Conservation (phyloP, 805 yeast species). For the Ogataea kodamae region DNA sequence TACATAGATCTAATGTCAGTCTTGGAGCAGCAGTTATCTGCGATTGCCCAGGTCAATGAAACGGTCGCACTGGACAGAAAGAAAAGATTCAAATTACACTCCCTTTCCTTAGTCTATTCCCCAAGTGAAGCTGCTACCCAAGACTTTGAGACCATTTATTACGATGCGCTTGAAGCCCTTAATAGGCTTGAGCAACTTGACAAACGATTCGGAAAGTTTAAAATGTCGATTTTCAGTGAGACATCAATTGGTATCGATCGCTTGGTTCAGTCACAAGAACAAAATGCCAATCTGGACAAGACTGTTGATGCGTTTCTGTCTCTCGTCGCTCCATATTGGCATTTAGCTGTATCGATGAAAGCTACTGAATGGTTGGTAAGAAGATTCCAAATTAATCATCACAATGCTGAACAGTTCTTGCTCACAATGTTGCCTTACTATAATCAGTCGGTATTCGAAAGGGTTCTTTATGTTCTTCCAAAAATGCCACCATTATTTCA, state of each 20-base stretch:
- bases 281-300: conserved; percentile 64
- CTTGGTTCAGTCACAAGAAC: conserved; percentile 75
- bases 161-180: conserved; percentile 70
- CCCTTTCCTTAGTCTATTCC: conserved; percentile 83
- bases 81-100: conserved; percentile 78
- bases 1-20: conserved; percentile 33
- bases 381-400: conserved; percentile 79
- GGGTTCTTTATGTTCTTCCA: conserved; percentile 69
- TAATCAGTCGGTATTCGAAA: conserved; percentile 65
- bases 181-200: conserved; percentile 70
- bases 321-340: conserved; percentile 72
- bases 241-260: conserved; percentile 79
- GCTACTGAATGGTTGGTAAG: conserved; percentile 95
- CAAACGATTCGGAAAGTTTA: conserved; percentile 68
- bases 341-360: conserved; percentile 67
- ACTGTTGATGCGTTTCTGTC: conserved; percentile 74
- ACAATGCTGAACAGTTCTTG: conserved; percentile 70
- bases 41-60: conserved; percentile 58
- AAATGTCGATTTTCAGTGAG: conserved; percentile 73
- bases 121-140: conserved; percentile 89
- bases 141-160: conserved; percentile 79
- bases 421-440: conserved; percentile 80
- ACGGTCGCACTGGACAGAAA: conserved; percentile 84
- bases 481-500: conserved; percentile 74
- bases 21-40: conserved; percentile 78